Evolutionary conservation across 257 asterid species (phyloP), one percentile per base, ranked within the genome.

Genomic region (Solanum peruvianum): DNA sequence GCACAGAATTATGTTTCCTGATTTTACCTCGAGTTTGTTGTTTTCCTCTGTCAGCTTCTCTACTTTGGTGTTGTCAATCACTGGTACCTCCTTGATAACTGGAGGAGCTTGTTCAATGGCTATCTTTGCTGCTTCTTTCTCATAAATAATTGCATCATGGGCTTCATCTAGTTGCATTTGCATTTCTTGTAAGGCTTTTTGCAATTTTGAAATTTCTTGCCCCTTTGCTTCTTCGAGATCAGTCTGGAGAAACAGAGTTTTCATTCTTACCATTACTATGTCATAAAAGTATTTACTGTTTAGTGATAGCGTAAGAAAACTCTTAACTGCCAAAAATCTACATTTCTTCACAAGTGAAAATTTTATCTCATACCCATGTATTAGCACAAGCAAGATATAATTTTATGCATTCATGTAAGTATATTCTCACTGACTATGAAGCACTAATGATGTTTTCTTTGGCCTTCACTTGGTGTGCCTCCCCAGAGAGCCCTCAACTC

Each of bases 91-190:
- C 89, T 92, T 93, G 93, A 96, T 92, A 88, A 96, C 95, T 47
- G 98, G 99, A 85, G 99, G 98, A 84, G 97, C 98, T 90, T 95
- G 94, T 91, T 95, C 99, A 73, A 95, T 94, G 87, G 99, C 98
- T 90, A 90, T 88, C 89, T 93, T 94, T 87, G 98, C 98, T 49
- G 98, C 94, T 92, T 95, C 98, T 91, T 90, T 93, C 90, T 95
- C 99, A 72, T 82, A 94, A 86, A 94, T 90, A 37, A 96, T 91
- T 45, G 94, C 94, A 42, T 92, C 90, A 56, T 88, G 93, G 88
- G 99, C 98, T 91, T 95, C 95, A 9, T 95, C 95, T 35, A 96
- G 93, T 89, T 95, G 91, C 4, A 86, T 89, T 88, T 95, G 97
- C 92, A 93, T 87, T 49, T 94, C 97, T 47, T 94, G 93, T 62